Conservation (phyloP, 345 rosid species). For the Zanthoxylum bungeanum region DNA sequence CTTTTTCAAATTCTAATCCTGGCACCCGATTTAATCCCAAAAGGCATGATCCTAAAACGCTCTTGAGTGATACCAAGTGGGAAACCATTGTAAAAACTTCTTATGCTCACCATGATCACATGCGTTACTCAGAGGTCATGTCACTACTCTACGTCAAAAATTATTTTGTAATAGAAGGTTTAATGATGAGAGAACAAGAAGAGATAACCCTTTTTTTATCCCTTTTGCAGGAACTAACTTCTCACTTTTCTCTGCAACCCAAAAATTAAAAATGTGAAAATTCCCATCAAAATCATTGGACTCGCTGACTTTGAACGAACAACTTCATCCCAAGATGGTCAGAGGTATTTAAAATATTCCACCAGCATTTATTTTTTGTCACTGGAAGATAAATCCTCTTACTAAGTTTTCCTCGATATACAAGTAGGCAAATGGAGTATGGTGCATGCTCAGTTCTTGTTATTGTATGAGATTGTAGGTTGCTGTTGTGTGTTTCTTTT, state of each 20-base stretch:
- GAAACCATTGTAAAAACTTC: slow-evolving; percentile 96
- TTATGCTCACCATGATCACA: slow-evolving; percentile 63
- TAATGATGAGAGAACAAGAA: background rate
- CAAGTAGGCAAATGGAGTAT: slow-evolving; percentile 1
- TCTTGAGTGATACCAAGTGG: slow-evolving; percentile 61
- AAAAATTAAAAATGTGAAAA: slow-evolving; percentile 28
- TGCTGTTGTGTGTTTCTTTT: slow-evolving; percentile 4
- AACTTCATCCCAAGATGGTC: slow-evolving; percentile 5
- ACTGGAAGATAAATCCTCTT: slow-evolving; percentile 9
- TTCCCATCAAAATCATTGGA: slow-evolving; percentile 1
- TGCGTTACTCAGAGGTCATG: slow-evolving; percentile 77
- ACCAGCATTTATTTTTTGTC: slow-evolving; percentile 2
- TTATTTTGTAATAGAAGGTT: background rate
- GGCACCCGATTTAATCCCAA: slow-evolving; percentile 28
- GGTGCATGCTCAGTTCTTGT: slow-evolving; percentile 10
- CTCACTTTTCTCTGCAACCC: slow-evolving; percentile 47
- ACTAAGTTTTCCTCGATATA: slow-evolving; percentile 5
- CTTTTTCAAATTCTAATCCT: slow-evolving; percentile 30
- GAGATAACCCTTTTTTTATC: slow-evolving; percentile 8
- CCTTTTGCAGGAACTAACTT: slow-evolving; percentile 57
- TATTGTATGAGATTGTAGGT: slow-evolving; percentile 10
- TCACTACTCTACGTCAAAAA: background rate
- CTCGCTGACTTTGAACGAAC: slow-evolving; percentile 13
- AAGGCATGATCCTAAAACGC: no score
- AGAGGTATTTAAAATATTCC: slow-evolving; percentile 16